Evolutionary conservation across 1,139 yeast species (phyloP).

Genomic region (Taphrina confusa): DNA sequence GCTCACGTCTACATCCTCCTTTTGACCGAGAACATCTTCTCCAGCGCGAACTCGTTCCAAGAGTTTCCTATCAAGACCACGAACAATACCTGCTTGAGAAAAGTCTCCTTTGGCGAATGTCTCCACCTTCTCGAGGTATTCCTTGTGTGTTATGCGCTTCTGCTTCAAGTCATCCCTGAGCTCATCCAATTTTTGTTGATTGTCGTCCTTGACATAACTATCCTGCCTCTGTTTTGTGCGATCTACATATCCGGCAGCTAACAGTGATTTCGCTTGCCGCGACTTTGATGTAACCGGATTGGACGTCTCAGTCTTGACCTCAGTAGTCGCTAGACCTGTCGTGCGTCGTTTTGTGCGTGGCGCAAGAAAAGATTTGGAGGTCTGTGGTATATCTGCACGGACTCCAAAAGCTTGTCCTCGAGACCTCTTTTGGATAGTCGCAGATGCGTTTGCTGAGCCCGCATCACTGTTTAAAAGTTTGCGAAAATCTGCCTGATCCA

Average conservation of each 20-base stretch:
- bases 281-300: not conserved
- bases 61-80: constrained; percentile 36
- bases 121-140: constrained; percentile 27
- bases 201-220: not conserved
- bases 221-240: constrained; percentile 1
- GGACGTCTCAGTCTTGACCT: not conserved
- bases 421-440: constrained; percentile 1
- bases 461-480: constrained; percentile 3
- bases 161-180: constrained; percentile 14
- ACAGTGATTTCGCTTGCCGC: not conserved
- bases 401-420: constrained; percentile 7
- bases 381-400: not conserved
- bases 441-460: not conserved
- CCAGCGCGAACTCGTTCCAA: constrained; percentile 33
- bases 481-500: constrained; percentile 36
- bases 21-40: constrained; percentile 25
- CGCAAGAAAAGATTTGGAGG: not conserved
- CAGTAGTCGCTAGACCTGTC: not conserved
- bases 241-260: constrained; percentile 19
- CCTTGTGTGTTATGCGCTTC: constrained; percentile 32
- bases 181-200: not conserved
- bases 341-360: not conserved
- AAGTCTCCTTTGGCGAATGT: constrained; percentile 31
- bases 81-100: constrained; percentile 26
- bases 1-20: not conserved